Conservation (phyloP, 192 early-diverging fungal genomes). For the Dissophora ornata region DNA sequence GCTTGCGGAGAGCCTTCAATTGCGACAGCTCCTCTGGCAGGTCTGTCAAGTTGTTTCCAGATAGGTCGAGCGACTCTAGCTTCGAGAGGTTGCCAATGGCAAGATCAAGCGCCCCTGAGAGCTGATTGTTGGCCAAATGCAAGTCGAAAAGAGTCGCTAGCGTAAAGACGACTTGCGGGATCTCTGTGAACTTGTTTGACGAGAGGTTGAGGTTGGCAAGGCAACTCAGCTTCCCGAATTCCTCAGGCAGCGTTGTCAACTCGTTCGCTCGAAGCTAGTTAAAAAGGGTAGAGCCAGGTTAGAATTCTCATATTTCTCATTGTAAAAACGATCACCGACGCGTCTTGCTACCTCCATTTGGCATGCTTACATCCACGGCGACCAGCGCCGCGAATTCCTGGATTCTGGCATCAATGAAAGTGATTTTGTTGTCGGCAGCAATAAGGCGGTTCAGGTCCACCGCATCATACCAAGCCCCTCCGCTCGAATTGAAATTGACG, state of each 20-base stretch:
- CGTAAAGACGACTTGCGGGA: slow-evolving; percentile 53
- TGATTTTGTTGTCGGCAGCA: slow-evolving; percentile 63
- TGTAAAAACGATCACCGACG: slow-evolving; percentile 55
- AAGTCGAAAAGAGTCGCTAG: slow-evolving; percentile 45
- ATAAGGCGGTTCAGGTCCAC: slow-evolving; percentile 63
- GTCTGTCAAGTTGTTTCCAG: slow-evolving; percentile 49
- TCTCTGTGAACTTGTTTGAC: slow-evolving; percentile 54
- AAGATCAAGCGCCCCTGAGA: slow-evolving; percentile 45
- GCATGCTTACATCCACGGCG: slow-evolving; percentile 59
- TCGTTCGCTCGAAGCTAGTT: slow-evolving; percentile 61
- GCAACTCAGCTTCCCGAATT: slow-evolving; percentile 47
- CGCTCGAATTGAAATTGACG: slow-evolving; percentile 59
- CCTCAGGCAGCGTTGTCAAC: slow-evolving; percentile 54
- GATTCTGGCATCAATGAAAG: slow-evolving; percentile 58
- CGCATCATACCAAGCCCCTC: slow-evolving; percentile 61
- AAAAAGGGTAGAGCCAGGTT: not conserved
- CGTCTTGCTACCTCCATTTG: slow-evolving; percentile 59
- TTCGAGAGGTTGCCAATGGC: slow-evolving; percentile 42
- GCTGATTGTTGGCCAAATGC: slow-evolving; percentile 53
- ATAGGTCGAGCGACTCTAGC: slow-evolving; percentile 56
- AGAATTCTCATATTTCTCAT: slow-evolving; percentile 37
- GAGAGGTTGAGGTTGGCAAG: slow-evolving; percentile 57
- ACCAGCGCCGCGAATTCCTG: slow-evolving; percentile 62
- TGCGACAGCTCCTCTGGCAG: slow-evolving; percentile 54
- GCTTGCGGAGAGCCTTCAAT: slow-evolving; percentile 50